Percentiles rank a stretch among this genome's conserved stretches.
phyloP scores from a whole-genome alignment of 1,284 basidiomycete genomes.

The Cutaneotrichosporon sp. region DNA sequence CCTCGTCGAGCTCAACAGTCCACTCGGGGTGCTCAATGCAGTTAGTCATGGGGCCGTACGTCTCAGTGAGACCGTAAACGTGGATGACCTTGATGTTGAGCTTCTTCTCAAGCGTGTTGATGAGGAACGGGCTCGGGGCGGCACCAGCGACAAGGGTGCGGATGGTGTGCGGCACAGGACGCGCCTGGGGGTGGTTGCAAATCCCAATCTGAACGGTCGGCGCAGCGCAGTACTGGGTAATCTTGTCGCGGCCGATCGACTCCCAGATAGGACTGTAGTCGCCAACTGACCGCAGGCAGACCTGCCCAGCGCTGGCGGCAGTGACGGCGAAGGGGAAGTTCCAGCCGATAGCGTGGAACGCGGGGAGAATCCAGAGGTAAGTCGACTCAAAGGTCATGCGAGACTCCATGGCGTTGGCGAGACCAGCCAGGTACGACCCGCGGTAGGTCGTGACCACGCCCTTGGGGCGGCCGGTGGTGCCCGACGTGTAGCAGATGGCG shows the following conservation, averaged over 20 bases:
- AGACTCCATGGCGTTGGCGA: conserved; percentile 15
- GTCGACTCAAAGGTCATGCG: conserved; percentile 23
- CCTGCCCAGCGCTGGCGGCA: conserved; percentile 10
- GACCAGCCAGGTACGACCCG: conserved; percentile 17
- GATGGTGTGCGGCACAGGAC: conserved; percentile 11
- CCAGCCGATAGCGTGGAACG: conserved; percentile 21
- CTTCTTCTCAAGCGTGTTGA: conserved; percentile 20
- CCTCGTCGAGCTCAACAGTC: conserved; percentile 11
- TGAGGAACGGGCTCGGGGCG: conserved; percentile 16
- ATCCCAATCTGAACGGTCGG: conserved; percentile 21
- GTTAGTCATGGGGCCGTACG: conserved; percentile 18
- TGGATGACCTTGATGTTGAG: conserved; percentile 19
- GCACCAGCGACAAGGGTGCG: conserved; percentile 16
- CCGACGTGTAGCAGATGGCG: conserved; percentile 22
- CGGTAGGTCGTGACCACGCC: conserved; percentile 19
- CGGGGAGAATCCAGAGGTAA: conserved; percentile 32
- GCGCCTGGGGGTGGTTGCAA: conserved; percentile 15
- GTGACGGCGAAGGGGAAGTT: conserved; percentile 19
- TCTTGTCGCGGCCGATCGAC: conserved; percentile 11
- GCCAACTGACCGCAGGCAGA: conserved; percentile 18
- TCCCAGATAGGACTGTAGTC: conserved; percentile 20
- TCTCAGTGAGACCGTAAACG: conserved; percentile 57
- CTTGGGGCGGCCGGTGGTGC: conserved; percentile 20
- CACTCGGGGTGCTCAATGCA: conserved; percentile 16
- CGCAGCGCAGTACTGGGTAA: conserved; percentile 14